Percentiles rank a stretch among this genome's conserved stretches.
Evolutionary conservation across 1,284 basidiomycete species (phyloP).

Genomic region (Microstroma glucosiphilum): DNA sequence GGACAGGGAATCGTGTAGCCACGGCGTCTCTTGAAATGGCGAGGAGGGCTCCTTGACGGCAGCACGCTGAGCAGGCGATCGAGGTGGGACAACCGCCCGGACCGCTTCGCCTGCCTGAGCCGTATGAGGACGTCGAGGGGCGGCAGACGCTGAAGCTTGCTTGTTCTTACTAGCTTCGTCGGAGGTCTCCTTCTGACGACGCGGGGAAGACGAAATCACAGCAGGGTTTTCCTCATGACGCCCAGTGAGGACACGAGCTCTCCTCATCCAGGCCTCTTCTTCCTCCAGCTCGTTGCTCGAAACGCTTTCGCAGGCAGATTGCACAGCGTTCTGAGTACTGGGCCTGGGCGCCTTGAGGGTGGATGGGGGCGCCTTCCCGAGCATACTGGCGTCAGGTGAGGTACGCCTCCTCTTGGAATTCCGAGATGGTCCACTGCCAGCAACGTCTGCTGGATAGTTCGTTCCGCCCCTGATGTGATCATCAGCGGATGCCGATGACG

Average conservation of each 20-base stretch:
- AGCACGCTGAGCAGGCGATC: neutral
- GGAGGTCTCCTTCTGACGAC: neutral
- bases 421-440: no score
- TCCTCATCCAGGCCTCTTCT: neutral
- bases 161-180: neutral
- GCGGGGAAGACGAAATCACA: neutral
- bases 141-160: neutral
- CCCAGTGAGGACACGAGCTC: neutral
- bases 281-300: neutral
- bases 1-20: neutral
- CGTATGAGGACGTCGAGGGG: neutral
- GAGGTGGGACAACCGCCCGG: neutral
- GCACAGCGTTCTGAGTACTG: neutral
- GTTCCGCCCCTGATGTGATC: no score
- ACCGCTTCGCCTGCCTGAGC: neutral
- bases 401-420: neutral
- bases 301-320: neutral
- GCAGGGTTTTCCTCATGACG: neutral
- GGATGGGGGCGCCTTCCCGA: neutral
- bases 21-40: neutral
- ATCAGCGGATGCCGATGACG: no score
- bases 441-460: no score
- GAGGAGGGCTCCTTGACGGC: neutral
- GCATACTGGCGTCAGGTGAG: neutral
- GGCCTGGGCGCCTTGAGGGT: neutral